phyloP scores from a whole-genome alignment of 192 early-diverging fungal species.

The Podila epigama region DNA sequence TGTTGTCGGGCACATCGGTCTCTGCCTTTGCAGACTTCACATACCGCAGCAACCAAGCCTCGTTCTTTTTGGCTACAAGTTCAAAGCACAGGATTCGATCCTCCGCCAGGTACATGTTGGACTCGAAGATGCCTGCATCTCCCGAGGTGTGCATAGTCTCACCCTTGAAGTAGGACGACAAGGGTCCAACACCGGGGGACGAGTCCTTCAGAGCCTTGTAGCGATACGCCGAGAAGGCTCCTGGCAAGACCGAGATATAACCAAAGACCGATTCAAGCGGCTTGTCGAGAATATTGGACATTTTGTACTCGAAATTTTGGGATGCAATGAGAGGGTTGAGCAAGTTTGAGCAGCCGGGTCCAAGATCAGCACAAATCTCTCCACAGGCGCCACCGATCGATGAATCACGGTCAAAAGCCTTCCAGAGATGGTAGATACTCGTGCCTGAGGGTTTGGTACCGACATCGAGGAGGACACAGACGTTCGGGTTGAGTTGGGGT shows the following conservation, averaged over 20 bases:
- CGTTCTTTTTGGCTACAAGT: slow-evolving; percentile 81
- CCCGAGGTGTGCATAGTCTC: slow-evolving; percentile 75
- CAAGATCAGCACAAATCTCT: slow-evolving; percentile 87
- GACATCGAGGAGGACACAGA: slow-evolving; percentile 91
- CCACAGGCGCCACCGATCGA: slow-evolving; percentile 91
- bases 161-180: slow-evolving; percentile 92
- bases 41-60: slow-evolving; percentile 83
- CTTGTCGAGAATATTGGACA: slow-evolving; percentile 96
- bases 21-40: slow-evolving; percentile 86
- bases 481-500: slow-evolving; percentile 78
- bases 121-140: slow-evolving; percentile 72
- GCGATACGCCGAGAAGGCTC: slow-evolving; percentile 95
- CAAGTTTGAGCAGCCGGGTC: slow-evolving; percentile 68
- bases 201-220: slow-evolving; percentile 83
- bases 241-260: slow-evolving; percentile 93
- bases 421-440: slow-evolving; percentile 92
- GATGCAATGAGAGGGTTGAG: slow-evolving; percentile 90
- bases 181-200: slow-evolving; percentile 61
- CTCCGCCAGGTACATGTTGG: slow-evolving; percentile 93
- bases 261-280: slow-evolving; percentile 95
- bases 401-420: slow-evolving; percentile 81
- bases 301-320: slow-evolving; percentile 98
- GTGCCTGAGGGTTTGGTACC: slow-evolving; percentile 87
- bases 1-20: slow-evolving; percentile 96
- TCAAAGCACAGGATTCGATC: slow-evolving; percentile 97